phyloP scores from a whole-genome alignment of 176 grass and related monocot species.

The Avena eriantha region DNA sequence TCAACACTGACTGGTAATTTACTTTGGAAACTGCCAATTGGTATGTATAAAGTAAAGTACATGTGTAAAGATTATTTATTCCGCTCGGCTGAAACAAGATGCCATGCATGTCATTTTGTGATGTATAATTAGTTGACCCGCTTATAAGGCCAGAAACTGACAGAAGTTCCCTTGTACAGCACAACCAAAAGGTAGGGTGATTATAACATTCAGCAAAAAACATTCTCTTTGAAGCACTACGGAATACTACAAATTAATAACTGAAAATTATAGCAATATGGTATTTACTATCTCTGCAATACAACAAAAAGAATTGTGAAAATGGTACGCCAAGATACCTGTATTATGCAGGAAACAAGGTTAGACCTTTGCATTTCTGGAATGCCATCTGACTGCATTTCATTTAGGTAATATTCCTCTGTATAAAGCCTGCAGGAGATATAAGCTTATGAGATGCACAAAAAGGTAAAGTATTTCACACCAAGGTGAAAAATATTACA shows the following conservation, averaged over 20 bases:
- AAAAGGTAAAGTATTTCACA: constrained; percentile 17
- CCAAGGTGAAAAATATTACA: not conserved
- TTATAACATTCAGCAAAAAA: constrained; percentile 16
- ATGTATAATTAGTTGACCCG: not conserved
- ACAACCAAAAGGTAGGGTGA: not conserved
- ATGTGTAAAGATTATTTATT: not conserved
- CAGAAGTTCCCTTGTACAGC: not conserved
- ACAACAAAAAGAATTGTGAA: constrained; percentile 16
- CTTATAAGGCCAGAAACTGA: constrained; percentile 26
- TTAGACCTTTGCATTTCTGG: constrained; percentile 98
- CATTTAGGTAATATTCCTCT: constrained; percentile 88
- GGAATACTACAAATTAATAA: not conserved
- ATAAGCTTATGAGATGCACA: constrained; percentile 39
- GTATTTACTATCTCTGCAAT: constrained; percentile 7
- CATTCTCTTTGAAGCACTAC: not conserved
- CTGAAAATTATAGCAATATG: not conserved
- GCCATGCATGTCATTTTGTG: not conserved
- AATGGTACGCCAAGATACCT: constrained; percentile 51
- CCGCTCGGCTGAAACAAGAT: not conserved
- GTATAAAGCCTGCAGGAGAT: constrained; percentile 80
- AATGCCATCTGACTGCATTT: constrained; percentile 90
- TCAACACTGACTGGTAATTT: not conserved
- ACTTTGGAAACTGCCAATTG: constrained; percentile 19
- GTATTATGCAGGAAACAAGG: constrained; percentile 91
- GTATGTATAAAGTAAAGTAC: not conserved